Conservation (phyloP, 768 basidiomycete species). For the Leccinum truebloodii region DNA sequence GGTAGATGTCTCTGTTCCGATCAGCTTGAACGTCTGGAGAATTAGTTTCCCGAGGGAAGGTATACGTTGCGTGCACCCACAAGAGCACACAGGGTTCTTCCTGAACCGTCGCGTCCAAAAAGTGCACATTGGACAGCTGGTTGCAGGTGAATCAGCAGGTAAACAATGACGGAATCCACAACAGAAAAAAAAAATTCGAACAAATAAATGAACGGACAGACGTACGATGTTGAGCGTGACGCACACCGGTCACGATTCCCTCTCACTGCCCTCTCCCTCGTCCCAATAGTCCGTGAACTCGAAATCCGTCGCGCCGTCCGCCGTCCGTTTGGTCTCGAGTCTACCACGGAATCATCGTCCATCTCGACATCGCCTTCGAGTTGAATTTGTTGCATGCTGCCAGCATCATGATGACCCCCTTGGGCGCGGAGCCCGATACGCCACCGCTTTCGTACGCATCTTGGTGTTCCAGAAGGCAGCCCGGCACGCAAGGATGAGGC, state of each 20-base stretch:
- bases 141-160: background rate
- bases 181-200: background rate
- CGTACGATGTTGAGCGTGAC: conserved; percentile 49
- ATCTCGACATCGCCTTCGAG: conserved; percentile 37
- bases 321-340: conserved; percentile 51
- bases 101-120: conserved; percentile 69
- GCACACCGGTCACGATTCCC: conserved; percentile 72
- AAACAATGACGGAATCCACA: background rate
- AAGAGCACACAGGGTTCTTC: conserved; percentile 72
- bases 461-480: conserved; percentile 81
- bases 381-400: too few relatives aligned
- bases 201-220: too few relatives aligned
- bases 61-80: conserved; percentile 62
- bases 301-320: conserved; percentile 66
- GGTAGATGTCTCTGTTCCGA: conserved; percentile 63
- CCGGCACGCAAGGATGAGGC: conserved; percentile 74
- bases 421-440: conserved; percentile 46
- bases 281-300: conserved; percentile 89
- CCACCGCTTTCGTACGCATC: conserved; percentile 67
- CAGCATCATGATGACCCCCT: conserved; percentile 8
- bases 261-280: conserved; percentile 66
- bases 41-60: conserved; percentile 49
- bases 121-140: conserved; percentile 60
- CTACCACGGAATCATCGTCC: conserved; percentile 51
- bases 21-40: conserved; percentile 63